Evolutionary conservation across 2,329 filamentous ascomycete species (phyloP).

Genomic region (Fusarium euwallaceae): DNA sequence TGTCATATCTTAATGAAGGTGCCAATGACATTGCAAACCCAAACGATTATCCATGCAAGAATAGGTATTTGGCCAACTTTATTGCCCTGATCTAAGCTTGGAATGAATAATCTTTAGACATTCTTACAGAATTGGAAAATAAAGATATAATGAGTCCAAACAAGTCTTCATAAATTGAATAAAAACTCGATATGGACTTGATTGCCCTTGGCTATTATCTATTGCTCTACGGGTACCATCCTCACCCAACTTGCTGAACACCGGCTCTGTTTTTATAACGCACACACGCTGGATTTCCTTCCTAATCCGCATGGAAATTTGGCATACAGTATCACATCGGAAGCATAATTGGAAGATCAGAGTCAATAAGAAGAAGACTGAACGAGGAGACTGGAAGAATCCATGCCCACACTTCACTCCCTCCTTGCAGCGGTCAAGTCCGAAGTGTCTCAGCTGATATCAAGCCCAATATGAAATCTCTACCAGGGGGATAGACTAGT

Average conservation of each 20-base stretch:
- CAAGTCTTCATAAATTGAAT: neutral
- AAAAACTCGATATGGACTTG: neutral
- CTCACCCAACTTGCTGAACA: neutral
- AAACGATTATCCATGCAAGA: neutral
- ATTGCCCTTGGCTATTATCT: neutral
- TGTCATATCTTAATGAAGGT: neutral
- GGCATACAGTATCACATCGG: neutral
- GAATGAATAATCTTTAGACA: too few relatives aligned
- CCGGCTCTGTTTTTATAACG: neutral
- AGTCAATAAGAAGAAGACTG: neutral
- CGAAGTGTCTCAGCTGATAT: neutral
- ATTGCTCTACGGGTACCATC: neutral
- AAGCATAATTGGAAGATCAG: neutral
- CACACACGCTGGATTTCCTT: neutral
- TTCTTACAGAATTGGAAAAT: too few relatives aligned
- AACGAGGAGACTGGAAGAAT: neutral
- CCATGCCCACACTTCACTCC: neutral
- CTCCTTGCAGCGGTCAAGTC: neutral
- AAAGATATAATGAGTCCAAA: neutral
- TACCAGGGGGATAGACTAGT: neutral
- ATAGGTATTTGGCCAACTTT: neutral
- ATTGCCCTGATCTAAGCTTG: too few relatives aligned
- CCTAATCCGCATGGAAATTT: too few relatives aligned
- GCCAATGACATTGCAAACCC: neutral
- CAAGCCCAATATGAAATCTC: neutral